Evolutionary conservation across 2,329 filamentous ascomycete genomes (phyloP).

Genomic region (Colletotrichum chlorophyti): DNA sequence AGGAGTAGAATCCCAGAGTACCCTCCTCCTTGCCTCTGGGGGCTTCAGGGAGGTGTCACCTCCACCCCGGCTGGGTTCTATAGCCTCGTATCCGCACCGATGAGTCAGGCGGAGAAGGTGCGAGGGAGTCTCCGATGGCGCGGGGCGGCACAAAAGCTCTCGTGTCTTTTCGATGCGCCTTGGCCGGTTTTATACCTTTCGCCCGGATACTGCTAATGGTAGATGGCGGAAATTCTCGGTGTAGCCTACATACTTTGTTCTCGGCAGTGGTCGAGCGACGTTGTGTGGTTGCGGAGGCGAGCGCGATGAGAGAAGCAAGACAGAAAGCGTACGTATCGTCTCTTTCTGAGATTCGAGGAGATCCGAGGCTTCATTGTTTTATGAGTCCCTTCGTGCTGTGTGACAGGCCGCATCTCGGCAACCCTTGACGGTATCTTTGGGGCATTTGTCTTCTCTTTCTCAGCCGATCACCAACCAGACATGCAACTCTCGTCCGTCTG

Average conservation of each 20-base stretch:
- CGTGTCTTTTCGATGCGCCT: background rate
- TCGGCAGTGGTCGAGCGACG: background rate
- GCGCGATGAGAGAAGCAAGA: background rate
- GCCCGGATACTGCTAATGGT: background rate
- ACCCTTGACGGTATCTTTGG: too few species aligned
- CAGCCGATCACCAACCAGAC: background rate
- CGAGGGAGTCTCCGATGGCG: background rate
- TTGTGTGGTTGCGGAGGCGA: background rate
- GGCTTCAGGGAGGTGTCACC: background rate
- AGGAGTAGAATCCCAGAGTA: too few species aligned
- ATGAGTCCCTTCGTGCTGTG: background rate
- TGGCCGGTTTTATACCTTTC: background rate
- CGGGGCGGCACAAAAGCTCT: slow-evolving; percentile 1
- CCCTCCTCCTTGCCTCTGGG: too few species aligned
- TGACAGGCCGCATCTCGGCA: too few species aligned
- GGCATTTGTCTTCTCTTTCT: too few species aligned
- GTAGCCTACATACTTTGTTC: too few species aligned
- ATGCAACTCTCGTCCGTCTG: background rate
- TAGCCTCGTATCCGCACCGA: slow-evolving; percentile 26
- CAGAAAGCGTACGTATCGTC: background rate
- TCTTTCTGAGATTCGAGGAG: background rate
- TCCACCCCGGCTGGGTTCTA: slow-evolving; percentile 14
- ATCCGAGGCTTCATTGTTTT: background rate
- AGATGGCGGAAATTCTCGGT: too few species aligned
- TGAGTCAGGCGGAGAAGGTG: slow-evolving; percentile 3